Conservation (phyloP, 176 grass and related monocot genomes). For the Musa itinerans region DNA sequence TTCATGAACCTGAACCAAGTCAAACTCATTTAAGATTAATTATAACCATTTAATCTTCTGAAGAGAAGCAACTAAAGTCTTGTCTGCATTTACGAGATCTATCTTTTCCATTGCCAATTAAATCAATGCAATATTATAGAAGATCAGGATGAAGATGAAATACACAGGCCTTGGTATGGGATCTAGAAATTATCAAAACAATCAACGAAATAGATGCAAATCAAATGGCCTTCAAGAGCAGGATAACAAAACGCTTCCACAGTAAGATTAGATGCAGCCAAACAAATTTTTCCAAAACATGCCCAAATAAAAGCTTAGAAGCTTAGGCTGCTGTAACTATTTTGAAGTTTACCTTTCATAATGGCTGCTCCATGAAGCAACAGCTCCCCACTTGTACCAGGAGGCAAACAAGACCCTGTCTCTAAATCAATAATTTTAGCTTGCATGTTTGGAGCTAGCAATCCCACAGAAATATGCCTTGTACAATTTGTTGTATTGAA, state of each 20-base stretch:
- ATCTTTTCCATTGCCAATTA: background rate
- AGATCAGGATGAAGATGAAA: background rate
- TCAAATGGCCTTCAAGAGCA: background rate
- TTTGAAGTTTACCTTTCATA: constrained; percentile 54
- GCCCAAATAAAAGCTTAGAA: background rate
- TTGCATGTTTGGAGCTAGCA: constrained; percentile 80
- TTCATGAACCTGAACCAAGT: background rate
- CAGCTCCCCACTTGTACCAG: constrained; percentile 57
- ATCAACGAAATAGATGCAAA: background rate
- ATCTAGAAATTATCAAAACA: background rate
- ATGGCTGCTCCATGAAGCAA: constrained; percentile 68
- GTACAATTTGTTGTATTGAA: constrained; percentile 60
- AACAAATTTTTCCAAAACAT: background rate
- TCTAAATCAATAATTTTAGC: constrained; percentile 64
- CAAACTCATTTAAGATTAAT: background rate
- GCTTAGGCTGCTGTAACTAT: background rate
- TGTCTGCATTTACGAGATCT: no score
- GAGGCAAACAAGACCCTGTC: constrained; percentile 50
- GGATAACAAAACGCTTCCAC: background rate
- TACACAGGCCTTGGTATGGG: background rate
- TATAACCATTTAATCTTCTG: background rate
- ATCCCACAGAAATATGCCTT: constrained; percentile 64
- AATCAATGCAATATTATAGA: background rate
- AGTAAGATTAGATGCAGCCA: background rate
- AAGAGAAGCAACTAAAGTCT: background rate